Conservation (phyloP, 371 early-diverging fungal genomes). For the Rhizopus stolonifer region DNA sequence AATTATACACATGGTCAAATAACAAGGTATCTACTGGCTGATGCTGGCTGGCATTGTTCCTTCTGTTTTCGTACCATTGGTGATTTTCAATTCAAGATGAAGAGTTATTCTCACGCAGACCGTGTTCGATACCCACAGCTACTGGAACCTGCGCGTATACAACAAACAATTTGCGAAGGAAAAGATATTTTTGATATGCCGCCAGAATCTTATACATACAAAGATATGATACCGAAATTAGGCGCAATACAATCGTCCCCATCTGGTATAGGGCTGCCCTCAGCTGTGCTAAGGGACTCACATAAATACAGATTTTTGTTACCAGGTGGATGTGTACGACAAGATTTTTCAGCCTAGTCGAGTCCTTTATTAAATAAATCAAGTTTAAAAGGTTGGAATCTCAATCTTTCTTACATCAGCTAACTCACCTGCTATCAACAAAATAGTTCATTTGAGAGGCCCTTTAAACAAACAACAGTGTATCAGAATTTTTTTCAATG, state of each 20-base stretch:
- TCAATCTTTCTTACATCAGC: no score
- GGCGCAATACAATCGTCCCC: slow-evolving; percentile 31
- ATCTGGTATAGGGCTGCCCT: slow-evolving; percentile 40
- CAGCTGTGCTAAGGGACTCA: slow-evolving; percentile 24
- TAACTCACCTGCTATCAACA: no score
- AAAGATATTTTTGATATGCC: slow-evolving; percentile 50
- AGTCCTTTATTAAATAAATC: no score
- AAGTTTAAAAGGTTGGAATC: no score
- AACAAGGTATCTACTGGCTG: slow-evolving; percentile 41
- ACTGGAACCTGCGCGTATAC: slow-evolving; percentile 15
- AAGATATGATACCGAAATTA: slow-evolving; percentile 42
- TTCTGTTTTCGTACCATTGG: slow-evolving; percentile 43
- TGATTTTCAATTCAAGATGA: slow-evolving; percentile 51
- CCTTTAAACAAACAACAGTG: no score
- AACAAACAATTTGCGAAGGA: slow-evolving; percentile 26
- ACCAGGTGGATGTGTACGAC: slow-evolving; percentile 52
- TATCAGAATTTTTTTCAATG: no score
- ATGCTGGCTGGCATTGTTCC: slow-evolving; percentile 46
- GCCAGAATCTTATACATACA: slow-evolving; percentile 52
- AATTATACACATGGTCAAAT: slow-evolving; percentile 39
- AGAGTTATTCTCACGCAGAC: slow-evolving; percentile 40
- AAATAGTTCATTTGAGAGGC: no score
- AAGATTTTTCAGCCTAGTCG: slow-evolving; percentile 11
- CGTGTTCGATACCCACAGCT: slow-evolving; percentile 17
- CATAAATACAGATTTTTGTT: slow-evolving; percentile 43